These are phyloP conservation scores for Globisporangium irregulare DNA, from an alignment of 352 stramenopile species.

Conservation along the genomic window DNA sequence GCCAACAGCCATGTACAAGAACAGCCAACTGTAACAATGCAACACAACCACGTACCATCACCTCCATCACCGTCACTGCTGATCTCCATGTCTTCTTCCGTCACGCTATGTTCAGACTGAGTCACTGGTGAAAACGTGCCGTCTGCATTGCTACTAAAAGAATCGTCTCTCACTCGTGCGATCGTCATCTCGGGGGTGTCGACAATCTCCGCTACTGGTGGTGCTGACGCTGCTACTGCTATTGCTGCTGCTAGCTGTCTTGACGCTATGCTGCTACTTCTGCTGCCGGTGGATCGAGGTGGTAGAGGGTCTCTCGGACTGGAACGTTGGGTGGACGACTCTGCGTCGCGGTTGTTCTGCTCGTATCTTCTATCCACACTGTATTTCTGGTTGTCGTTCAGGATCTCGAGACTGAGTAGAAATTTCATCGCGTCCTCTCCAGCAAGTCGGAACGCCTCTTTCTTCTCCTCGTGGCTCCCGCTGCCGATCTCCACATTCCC, in stretches of 20 bases:
- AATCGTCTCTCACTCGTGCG: slow-evolving; percentile 6
- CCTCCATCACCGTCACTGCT: slow-evolving; percentile 13
- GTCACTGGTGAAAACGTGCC: slow-evolving; percentile 13
- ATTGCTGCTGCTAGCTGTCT: not conserved
- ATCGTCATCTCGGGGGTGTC: slow-evolving; percentile 11
- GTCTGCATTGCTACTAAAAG: slow-evolving; percentile 10
- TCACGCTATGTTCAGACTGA: slow-evolving; percentile 13
- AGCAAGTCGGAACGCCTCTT: slow-evolving; percentile 45
- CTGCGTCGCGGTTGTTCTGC: not conserved
- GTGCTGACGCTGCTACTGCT: not conserved
- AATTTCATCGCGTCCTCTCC: slow-evolving; percentile 41
- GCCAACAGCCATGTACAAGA: not conserved
- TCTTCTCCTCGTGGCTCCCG: slow-evolving; percentile 53
- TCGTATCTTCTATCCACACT: not conserved
- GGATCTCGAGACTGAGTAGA: slow-evolving; percentile 25
- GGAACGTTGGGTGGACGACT: not conserved
- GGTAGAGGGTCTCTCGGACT: not conserved
- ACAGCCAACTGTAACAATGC: not conserved
- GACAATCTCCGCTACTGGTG: slow-evolving; percentile 1
- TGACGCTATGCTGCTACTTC: not conserved
- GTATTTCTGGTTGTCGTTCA: slow-evolving; percentile 12
- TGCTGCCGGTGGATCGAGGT: not conserved
- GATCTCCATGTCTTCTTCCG: slow-evolving; percentile 20
- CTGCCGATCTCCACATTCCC: slow-evolving; percentile 71
- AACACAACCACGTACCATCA: slow-evolving; percentile 9